Evolutionary conservation across 768 basidiomycete species (phyloP), one percentile per base, ranked within the genome.

Genomic region (Trametes coccinea): DNA sequence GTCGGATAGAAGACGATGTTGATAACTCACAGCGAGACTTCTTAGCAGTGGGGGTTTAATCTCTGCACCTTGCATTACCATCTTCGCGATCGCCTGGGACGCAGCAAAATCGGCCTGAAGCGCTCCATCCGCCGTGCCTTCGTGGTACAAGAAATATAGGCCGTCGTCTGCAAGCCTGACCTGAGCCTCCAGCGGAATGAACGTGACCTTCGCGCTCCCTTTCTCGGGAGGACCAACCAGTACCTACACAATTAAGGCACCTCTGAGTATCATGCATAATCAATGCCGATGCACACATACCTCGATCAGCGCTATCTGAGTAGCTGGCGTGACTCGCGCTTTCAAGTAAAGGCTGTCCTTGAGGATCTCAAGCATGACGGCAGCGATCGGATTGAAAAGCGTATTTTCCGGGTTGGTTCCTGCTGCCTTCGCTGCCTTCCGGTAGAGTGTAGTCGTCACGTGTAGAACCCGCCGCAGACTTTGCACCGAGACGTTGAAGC

Each of bases 91-190:
- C 27, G 81, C 75, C 47, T 84, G 64, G 27, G 81, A 81, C 4
- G 83, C 78, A 22, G 76, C 66, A 63, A 88, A 84, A 57, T 88
- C 82, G 54, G 78, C 69, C 56, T 86, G 81, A 9, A 79, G 74
- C 46, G 75, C 74, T 6, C 75, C 73, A 37, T 84, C 81, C 5
- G 72, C 65, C 78, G 80, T 82, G 44, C 70, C 63, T 67, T 84
- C 78, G 55, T 79, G 72, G 55, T 83, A 82, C 37, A 89, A 67
- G 72, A 83, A 88, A 56, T 77, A 73, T 7, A 84, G 73, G 5
- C 81, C 83, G 56, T 82, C 79, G 41, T 83, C 80, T 1, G 80
- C 79, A 40, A 87, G 69, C 56, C 68, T 76, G 29, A 72, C 60
- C 51, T 81, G 75, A 2, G 73, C 62, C 22, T 72, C 73, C 29